Evolutionary conservation across 192 early-diverging fungal species (phyloP), one percentile per base, ranked within the genome.

Genomic region (Entophlyctis luteolus): DNA sequence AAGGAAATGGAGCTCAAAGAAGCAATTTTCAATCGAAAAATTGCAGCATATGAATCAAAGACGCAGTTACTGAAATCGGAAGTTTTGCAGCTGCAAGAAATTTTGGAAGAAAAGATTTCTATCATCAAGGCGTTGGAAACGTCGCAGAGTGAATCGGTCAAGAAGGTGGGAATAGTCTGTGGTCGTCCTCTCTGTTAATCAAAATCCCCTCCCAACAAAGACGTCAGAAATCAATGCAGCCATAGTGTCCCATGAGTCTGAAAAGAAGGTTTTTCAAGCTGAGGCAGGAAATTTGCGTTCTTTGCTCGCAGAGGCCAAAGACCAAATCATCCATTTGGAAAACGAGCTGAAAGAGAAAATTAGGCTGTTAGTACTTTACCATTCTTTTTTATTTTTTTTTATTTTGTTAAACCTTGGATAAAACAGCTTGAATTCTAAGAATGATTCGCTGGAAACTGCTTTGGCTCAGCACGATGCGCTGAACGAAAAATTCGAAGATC

Each of bases 1-100:
- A 68, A 68, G 42, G 67, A 68, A 25, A 58, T 68, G 67, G 67
- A 68, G 65, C 45, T 68, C 23, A 68, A 68, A 47, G 46, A 55
- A 48, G 55, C 67, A 18, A 68, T 68, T 47, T n/a, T 56, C 3
- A 56, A 68, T 25, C 35, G 67, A 4, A 68, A 68, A 34, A 68
- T 68, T 68, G 46, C 55, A 23, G 67, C 67, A 6, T 47, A 58
- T 58, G 67, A 68, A 25, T 31, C 55, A 10, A 68, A 68, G 45
- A 27, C 55, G 22, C 32, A 23, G 46, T 27, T 57, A 14, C 31
- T 68, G 39, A 68, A 68, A 35, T 14, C 55, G 5, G 67, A 68
- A 23, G 14, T 68, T 60, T 14, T 29, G 18, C 6, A 63, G 14
- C 23, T 8, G 4, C 31, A 63, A 48, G 60, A 63, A 63, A 10